Evolutionary conservation across 495 filamentous ascomycete genomes (phyloP), one percentile per base, ranked within the genome.

Genomic region (Penicillium pulvis): DNA sequence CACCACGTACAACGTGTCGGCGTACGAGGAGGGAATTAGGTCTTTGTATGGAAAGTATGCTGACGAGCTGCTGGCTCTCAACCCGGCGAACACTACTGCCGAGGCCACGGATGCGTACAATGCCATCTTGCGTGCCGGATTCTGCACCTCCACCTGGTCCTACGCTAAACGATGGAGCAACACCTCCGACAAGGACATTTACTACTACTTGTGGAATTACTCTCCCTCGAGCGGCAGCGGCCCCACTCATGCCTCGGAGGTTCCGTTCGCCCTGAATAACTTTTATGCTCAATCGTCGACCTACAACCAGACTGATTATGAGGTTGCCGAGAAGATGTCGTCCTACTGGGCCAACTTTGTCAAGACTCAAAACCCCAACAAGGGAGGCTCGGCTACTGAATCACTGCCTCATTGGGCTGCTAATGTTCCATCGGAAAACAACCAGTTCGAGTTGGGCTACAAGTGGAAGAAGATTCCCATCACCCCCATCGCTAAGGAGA

Each of bases 341-440:
- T 9, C 46, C 4, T 49, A 49, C 24, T 49, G 46, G 45, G 46
- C 46, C 6, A 49, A 49, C 16, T 49, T 33, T 10, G 46, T 49
- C 12, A 49, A 49, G 46, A 49, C 46, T 31, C 46, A 31, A 16
- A 31, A 49, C 14, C 46, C 46, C 12, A 49, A 49, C 26, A n/a
- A 49, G 6, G 46, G 46, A n/a, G 26, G 26, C 16, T 49, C 46
- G 11, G 26, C 46, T 16, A 49, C 16, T 49, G 26, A 6, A 19
- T 33, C 45, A 10, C 17, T 49, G 46, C 46, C 46, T 17, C 9
- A 16, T 7, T 31, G 46, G 46, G 26, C 10, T 1, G 3, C 26
- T 24, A 31, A 19, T 31, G 26, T 31, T 30, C 46, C 46, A 3
- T 49, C 46, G 12, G 4, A 31, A n/a, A 49, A 31, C 14, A 9